phyloP scores from a whole-genome alignment of 2,329 filamentous ascomycete genomes.

The Didymella glomerata region DNA sequence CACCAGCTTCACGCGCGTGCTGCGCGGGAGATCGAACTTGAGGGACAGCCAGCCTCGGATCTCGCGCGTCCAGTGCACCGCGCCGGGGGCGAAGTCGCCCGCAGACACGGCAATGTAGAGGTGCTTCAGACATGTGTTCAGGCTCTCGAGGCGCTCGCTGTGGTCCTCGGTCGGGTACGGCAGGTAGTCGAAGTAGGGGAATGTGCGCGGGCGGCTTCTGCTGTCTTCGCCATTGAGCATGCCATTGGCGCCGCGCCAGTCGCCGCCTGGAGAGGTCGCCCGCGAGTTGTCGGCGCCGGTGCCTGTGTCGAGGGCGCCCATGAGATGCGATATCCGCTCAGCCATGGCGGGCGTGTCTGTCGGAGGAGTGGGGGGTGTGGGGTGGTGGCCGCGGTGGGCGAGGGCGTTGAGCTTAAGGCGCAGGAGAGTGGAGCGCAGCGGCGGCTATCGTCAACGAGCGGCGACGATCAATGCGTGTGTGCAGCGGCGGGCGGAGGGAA shows the following conservation, averaged over 20 bases:
- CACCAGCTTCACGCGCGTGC: constrained; percentile 82
- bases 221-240: constrained; percentile 62
- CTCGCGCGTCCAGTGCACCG: constrained; percentile 96
- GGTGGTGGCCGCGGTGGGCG: constrained; percentile 20
- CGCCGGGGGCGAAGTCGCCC: constrained; percentile 92
- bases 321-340: constrained; percentile 55
- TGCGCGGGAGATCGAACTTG: constrained; percentile 94
- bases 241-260: constrained; percentile 64
- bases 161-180: constrained; percentile 90
- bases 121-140: constrained; percentile 89
- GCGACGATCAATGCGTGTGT: constrained; percentile 9
- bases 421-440: constrained; percentile 14
- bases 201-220: constrained; percentile 81
- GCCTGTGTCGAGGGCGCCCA: constrained; percentile 49
- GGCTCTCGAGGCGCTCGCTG: constrained; percentile 75
- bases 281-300: constrained; percentile 77
- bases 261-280: constrained; percentile 81
- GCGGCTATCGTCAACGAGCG: constrained; percentile 17
- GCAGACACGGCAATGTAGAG: constrained; percentile 91
- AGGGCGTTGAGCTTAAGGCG: constrained; percentile 18
- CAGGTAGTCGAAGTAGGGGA: constrained; percentile 88
- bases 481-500: neutral
- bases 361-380: constrained; percentile 21
- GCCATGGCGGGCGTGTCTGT: constrained; percentile 45
- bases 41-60: constrained; percentile 93